phyloP scores from a whole-genome alignment of 495 filamentous ascomycete species.

The Cryomyces antarcticus region DNA sequence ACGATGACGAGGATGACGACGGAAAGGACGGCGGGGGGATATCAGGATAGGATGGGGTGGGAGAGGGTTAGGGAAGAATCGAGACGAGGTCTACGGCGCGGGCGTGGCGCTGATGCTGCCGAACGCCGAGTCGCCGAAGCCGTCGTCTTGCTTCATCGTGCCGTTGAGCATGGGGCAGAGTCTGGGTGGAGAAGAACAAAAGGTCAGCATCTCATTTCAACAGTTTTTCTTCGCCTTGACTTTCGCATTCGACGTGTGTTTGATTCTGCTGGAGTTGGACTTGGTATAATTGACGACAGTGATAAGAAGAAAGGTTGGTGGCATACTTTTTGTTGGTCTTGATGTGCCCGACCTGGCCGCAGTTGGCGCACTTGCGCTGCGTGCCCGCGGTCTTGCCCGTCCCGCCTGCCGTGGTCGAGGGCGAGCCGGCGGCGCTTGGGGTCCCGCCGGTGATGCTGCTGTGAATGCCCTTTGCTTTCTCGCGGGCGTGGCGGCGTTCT shows the following conservation, averaged over 20 bases:
- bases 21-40: no score
- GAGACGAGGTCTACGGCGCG: conserved; percentile 3
- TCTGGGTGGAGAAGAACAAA: conserved; percentile 21
- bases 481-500: conserved; percentile 74
- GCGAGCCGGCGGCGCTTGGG: conserved; percentile 17
- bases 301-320: conserved; percentile 2
- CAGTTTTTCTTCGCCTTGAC: no score
- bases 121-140: conserved; percentile 23
- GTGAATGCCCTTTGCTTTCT: conserved; percentile 57
- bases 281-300: neutral
- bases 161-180: conserved; percentile 86
- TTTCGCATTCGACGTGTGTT: no score
- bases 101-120: conserved; percentile 13
- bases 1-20: no score
- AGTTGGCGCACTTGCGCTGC: conserved; percentile 90
- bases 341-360: conserved; percentile 88
- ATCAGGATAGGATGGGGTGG: no score
- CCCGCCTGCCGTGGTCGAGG: conserved; percentile 12
- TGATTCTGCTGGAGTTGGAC: neutral
- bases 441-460: conserved; percentile 13
- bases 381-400: conserved; percentile 32
- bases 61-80: neutral
- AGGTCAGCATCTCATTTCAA: conserved; percentile 2
- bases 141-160: conserved; percentile 52
- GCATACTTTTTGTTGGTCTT: conserved; percentile 93